A percentile compares a stretch with the other conserved stretches of the same genome.
Conservation (phyloP, 257 asterid species). For the Nicotiana paniculata region DNA sequence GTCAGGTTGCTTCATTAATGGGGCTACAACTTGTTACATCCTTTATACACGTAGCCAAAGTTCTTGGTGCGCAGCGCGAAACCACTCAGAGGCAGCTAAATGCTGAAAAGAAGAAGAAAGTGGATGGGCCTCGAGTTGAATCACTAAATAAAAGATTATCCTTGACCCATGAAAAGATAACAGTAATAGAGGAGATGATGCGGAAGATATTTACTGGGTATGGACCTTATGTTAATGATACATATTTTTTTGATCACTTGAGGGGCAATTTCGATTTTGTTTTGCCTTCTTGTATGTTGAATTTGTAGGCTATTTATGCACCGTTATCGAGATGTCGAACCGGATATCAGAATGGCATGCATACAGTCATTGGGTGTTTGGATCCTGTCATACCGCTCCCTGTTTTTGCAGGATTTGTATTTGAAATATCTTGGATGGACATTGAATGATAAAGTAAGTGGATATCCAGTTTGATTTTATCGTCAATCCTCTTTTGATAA, state of each 20-base stretch:
- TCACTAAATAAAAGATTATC: constrained; percentile 84
- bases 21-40: constrained; percentile 98
- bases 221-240: constrained; percentile 3
- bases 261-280: neutral
- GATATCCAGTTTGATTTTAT: constrained; percentile 7
- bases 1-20: constrained; percentile 85
- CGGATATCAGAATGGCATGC: constrained; percentile 86
- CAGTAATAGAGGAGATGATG: constrained; percentile 89
- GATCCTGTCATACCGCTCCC: constrained; percentile 86
- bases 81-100: constrained; percentile 94
- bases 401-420: constrained; percentile 95
- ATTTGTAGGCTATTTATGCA: constrained; percentile 84
- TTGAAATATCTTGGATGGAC: constrained; percentile 99
- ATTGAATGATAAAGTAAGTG: constrained; percentile 84
- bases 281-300: constrained; percentile 1
- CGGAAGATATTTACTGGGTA: constrained; percentile 91
- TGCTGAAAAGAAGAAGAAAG: constrained; percentile 81
- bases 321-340: constrained; percentile 92
- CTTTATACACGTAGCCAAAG: constrained; percentile 84
- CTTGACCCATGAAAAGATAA: constrained; percentile 76
- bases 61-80: constrained; percentile 80
- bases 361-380: constrained; percentile 96
- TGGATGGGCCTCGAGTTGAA: constrained; percentile 83
- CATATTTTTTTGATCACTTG: neutral
- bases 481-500: neutral